phyloP scores from a whole-genome alignment of 148 eudicot species.

The Nyssa sinensis region DNA sequence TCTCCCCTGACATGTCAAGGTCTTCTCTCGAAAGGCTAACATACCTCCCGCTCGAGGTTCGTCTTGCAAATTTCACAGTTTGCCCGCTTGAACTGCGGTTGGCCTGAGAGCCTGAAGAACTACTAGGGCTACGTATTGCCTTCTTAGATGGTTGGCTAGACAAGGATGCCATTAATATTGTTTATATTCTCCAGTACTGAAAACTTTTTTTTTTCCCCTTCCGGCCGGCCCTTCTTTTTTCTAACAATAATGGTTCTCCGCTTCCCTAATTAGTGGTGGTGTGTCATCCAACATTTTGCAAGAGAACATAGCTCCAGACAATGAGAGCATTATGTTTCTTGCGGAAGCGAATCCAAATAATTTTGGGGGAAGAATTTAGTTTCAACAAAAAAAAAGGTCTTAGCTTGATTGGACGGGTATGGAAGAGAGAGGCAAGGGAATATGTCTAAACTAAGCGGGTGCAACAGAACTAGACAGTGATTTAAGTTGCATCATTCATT shows the following conservation, averaged over 20 bases:
- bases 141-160: slow-evolving; percentile 7
- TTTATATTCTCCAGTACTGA: too few species aligned
- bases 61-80: slow-evolving; percentile 58
- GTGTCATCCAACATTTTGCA: too few species aligned
- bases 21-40: slow-evolving; percentile 76
- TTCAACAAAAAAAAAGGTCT: too few species aligned
- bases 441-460: neutral
- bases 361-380: too few species aligned
- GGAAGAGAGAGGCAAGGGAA: slow-evolving; percentile 2
- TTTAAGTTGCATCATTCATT: neutral
- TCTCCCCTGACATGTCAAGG: slow-evolving; percentile 59
- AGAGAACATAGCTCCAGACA: too few species aligned
- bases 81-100: slow-evolving; percentile 31
- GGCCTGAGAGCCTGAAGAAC: neutral
- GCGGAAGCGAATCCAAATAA: too few species aligned
- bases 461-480: neutral
- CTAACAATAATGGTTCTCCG: too few species aligned
- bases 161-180: neutral
- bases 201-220: slow-evolving; percentile 26
- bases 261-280: too few species aligned
- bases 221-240: slow-evolving; percentile 35
- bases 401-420: too few species aligned
- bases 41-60: slow-evolving; percentile 75
- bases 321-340: too few species aligned
- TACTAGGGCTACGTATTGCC: neutral